A percentile compares a stretch with the other conserved stretches of the same genome.
Evolutionary conservation across 2,329 filamentous ascomycete genomes (phyloP).

Genomic region (Aureobasidium zeae): DNA sequence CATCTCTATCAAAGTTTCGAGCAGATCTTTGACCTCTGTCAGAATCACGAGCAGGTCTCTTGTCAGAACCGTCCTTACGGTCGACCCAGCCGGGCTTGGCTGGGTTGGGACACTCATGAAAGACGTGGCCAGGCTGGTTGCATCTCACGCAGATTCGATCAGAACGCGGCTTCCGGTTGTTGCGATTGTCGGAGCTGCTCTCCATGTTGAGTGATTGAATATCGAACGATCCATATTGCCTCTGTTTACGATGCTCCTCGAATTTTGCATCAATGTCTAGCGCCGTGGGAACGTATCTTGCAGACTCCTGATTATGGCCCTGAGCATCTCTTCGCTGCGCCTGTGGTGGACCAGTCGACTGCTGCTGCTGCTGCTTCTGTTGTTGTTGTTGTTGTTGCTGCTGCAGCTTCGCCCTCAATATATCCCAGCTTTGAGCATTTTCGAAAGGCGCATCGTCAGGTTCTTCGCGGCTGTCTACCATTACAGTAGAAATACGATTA

Average conservation of each 20-base stretch:
- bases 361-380: neutral
- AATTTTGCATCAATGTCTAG: slow-evolving; percentile 19
- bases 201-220: slow-evolving; percentile 7
- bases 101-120: slow-evolving; percentile 10
- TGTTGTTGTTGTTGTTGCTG: neutral
- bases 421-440: slow-evolving; percentile 14
- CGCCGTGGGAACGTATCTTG: neutral
- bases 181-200: neutral
- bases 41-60: neutral
- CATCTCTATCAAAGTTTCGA: neutral
- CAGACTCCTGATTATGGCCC: neutral
- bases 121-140: slow-evolving; percentile 4
- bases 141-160: slow-evolving; percentile 1
- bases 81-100: slow-evolving; percentile 12
- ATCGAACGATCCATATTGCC: slow-evolving; percentile 4
- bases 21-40: neutral
- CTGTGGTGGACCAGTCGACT: neutral
- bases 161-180: too few relatives aligned
- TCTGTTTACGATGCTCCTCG: slow-evolving; percentile 18
- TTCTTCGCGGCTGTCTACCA: neutral
- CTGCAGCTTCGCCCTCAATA: slow-evolving; percentile 9
- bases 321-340: neutral
- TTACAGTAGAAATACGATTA: neutral
- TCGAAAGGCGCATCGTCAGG: slow-evolving; percentile 13
- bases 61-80: neutral